Percentiles rank a stretch among this genome's conserved stretches.
Conservation (phyloP, 306 rosid genomes). For the Ammopiptanthus mongolicus region DNA sequence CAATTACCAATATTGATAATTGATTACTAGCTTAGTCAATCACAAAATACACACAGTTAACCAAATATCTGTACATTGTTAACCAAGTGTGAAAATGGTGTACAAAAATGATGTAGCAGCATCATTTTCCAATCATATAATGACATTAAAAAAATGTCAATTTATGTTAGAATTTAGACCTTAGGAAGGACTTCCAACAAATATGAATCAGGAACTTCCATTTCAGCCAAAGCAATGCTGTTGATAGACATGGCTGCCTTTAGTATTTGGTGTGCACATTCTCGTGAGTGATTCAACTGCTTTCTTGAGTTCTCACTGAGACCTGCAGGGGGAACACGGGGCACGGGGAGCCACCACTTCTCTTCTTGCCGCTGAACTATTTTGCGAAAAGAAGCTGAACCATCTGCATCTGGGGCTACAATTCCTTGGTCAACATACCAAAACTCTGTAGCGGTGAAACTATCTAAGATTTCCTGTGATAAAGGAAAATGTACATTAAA, state of each 20-base stretch:
- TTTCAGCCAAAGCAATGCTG: constrained; percentile 63
- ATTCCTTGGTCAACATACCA: constrained; percentile 99
- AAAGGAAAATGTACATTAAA: not conserved
- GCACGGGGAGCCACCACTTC: constrained; percentile 99
- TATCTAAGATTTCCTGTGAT: constrained; percentile 69
- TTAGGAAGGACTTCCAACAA: constrained; percentile 80
- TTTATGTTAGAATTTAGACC: constrained; percentile 31
- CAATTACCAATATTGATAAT: too few relatives aligned
- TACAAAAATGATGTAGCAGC: too few relatives aligned
- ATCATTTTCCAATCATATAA: not conserved
- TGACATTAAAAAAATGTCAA: not conserved
- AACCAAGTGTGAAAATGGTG: too few relatives aligned
- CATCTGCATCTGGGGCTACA: constrained; percentile 60
- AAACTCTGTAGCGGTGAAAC: constrained; percentile 60
- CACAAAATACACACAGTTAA: too few relatives aligned
- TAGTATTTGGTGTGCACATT: constrained; percentile 70
- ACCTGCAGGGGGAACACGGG: constrained; percentile 78
- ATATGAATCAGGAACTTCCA: constrained; percentile 92
- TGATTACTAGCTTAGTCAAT: too few relatives aligned
- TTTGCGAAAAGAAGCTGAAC: constrained; percentile 76
- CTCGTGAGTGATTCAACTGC: constrained; percentile 74
- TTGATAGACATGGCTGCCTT: constrained; percentile 93
- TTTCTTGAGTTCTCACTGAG: constrained; percentile 70
- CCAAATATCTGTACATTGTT: too few relatives aligned
- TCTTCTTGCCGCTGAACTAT: constrained; percentile 81